Percentiles rank a stretch among this genome's conserved stretches.
phyloP scores from a whole-genome alignment of 345 rosid genomes.

The Populus euphratica region DNA sequence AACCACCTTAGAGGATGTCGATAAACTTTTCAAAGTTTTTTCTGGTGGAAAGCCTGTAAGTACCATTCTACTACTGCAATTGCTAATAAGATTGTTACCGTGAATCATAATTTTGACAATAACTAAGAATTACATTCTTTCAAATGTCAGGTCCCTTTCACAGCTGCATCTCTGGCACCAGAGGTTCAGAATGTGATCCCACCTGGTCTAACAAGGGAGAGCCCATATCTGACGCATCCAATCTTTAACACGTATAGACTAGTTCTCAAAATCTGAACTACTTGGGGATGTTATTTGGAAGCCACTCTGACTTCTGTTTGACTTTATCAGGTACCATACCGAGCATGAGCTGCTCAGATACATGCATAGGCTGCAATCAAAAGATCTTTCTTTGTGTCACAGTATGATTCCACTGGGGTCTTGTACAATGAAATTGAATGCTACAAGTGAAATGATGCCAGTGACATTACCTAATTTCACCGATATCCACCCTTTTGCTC shows the following conservation, averaged over 20 bases:
- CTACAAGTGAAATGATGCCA: conserved; percentile 97
- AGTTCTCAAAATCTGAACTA: conserved; percentile 17
- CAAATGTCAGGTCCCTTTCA: conserved; percentile 63
- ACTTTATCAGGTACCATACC: conserved; percentile 63
- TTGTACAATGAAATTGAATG: conserved; percentile 97
- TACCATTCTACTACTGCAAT: conserved; percentile 10
- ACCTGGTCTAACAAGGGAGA: conserved; percentile 62
- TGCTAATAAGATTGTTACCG: conserved; percentile 1
- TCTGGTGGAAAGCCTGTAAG: conserved; percentile 79
- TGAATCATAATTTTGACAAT: conserved; percentile 3
- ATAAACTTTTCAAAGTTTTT: conserved; percentile 72
- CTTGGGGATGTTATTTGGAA: conserved; percentile 9
- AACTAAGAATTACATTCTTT: conserved; percentile 8
- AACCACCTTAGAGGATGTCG: conserved; percentile 89
- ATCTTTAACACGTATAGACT: conserved; percentile 74
- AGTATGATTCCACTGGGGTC: conserved; percentile 99
- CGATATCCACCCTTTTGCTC: conserved; percentile 90
- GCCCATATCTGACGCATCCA: conserved; percentile 68
- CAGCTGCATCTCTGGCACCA: conserved; percentile 82
- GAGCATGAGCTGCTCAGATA: conserved; percentile 95
- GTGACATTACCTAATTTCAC: conserved; percentile 89
- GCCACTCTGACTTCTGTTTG: conserved; percentile 23
- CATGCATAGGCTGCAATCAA: conserved; percentile 67
- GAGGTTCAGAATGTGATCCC: conserved; percentile 78
- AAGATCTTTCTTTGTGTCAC: conserved; percentile 96